Evolutionary conservation across 257 asterid genomes (phyloP).

Genomic region (Thymus quinquecostatus): DNA sequence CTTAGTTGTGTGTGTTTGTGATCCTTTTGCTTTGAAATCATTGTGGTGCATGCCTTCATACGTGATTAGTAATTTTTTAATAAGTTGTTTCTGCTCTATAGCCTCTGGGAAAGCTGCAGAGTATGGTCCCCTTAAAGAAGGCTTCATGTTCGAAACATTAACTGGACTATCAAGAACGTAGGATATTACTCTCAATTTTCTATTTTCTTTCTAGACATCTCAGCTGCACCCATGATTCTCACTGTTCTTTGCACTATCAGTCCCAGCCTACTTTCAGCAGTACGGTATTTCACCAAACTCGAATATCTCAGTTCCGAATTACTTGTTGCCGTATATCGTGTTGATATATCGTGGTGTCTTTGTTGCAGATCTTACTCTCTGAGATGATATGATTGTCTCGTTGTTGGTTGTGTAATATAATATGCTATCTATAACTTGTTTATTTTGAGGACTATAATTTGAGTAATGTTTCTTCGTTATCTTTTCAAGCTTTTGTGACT

Average conservation of each 20-base stretch:
- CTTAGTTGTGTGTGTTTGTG: not conserved
- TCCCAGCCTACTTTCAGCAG: conserved; percentile 96
- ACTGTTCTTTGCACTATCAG: conserved; percentile 65
- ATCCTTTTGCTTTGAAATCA: not conserved
- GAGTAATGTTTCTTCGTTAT: too few species aligned
- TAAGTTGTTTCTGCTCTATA: conserved; percentile 34
- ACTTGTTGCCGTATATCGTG: conserved; percentile 78
- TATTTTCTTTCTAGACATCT: not conserved
- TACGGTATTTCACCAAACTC: conserved; percentile 80
- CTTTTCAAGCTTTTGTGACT: too few species aligned
- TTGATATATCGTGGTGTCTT: too few species aligned
- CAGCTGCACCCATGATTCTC: not conserved
- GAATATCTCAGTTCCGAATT: conserved; percentile 77
- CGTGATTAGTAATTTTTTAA: conserved; percentile 14
- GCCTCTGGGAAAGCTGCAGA: conserved; percentile 89
- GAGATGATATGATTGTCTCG: too few species aligned
- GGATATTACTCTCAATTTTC: conserved; percentile 23
- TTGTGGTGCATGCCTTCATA: not conserved
- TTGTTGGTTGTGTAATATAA: too few species aligned
- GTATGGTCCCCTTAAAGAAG: conserved; percentile 89
- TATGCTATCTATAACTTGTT: too few species aligned
- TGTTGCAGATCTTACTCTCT: too few species aligned
- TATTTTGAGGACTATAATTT: too few species aligned
- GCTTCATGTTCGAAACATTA: conserved; percentile 89
- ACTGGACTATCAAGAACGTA: conserved; percentile 90